Evolutionary conservation across 179 eudicot genomes (phyloP), one percentile per base, ranked within the genome.

Genomic region (Actinidia chinensis): DNA sequence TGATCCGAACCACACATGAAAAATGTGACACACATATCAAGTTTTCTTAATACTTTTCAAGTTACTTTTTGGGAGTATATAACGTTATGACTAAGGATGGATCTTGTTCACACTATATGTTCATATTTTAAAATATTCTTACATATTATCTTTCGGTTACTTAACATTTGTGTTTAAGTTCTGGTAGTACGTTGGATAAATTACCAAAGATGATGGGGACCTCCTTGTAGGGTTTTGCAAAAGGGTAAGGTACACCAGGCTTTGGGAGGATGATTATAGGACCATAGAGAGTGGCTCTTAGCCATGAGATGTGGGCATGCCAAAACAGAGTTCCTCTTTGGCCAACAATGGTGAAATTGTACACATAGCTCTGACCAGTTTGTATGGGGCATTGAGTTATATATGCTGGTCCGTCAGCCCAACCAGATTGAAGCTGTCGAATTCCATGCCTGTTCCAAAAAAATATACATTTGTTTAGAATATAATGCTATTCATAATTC

Each of bases 231-330:
- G 93, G 93, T 56, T 82, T 84, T 8, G 64, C 54, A 44, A 90
- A 88, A 0, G 91, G 91, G 55, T 89, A 89, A 20, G 91, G 59
- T 7, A 58, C 83, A 10, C 78, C 43, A 20, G 18, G 80, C 75
- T 86, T 86, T 0, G 93, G 93, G 8, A 85, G 86, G 8, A 90
- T 88, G 73, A 90, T 78, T 5, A 90, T n/a, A 25, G 93, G 86
- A 0, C 91, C 93, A 12, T 90, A 84, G 59, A 88, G 75, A 6
- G 91, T 88, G 0, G 90, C 50, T 74, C 93, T 76, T 1, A 90
- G 83, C 93, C 93, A 90, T 0, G 91, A 87, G 7, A 89, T 83
- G 44, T 89, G 92, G 1, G 90, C 90, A 74, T 89, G 92, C 90
- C 90, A 89, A 6, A 69, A 89, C 14, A 89, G 81, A 22, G 90